These are phyloP conservation scores for Podaxis rugospora DNA, from an alignment of 768 basidiomycete genomes.

Conservation along the genomic window DNA sequence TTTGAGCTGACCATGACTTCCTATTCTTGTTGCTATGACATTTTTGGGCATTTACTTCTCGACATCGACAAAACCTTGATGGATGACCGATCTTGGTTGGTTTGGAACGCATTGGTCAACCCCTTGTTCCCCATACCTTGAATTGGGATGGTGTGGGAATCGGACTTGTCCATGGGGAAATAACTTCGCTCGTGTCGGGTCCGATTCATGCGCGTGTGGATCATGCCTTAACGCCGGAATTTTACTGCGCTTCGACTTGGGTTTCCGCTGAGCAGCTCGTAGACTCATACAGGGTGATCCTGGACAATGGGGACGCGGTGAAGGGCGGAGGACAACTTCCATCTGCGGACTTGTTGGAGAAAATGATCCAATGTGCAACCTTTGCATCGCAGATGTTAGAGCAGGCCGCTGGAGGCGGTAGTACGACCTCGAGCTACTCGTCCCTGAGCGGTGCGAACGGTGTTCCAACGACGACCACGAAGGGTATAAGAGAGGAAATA, in stretches of 20 bases:
- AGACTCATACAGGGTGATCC: constrained; percentile 26
- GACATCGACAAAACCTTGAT: constrained; percentile 3
- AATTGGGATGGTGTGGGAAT: constrained; percentile 2
- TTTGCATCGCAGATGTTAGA: constrained; percentile 44
- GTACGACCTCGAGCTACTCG: constrained; percentile 9
- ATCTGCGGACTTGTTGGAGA: constrained; percentile 30
- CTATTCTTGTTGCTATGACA: constrained; percentile 7
- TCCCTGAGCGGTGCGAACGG: constrained; percentile 14
- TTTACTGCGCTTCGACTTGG: neutral
- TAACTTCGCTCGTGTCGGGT: neutral
- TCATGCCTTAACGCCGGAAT: neutral
- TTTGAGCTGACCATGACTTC: constrained; percentile 3
- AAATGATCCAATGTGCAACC: constrained; percentile 39
- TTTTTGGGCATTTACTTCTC: constrained; percentile 1
- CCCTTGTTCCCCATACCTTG: neutral
- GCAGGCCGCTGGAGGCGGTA: constrained; percentile 17
- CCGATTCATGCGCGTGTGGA: neutral
- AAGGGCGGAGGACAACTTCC: constrained; percentile 10
- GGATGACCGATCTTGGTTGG: neutral
- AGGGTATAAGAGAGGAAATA: constrained; percentile 5
- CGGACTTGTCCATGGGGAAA: neutral
- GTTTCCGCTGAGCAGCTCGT: constrained; percentile 13
- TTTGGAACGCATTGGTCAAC: neutral
- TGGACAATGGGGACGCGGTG: constrained; percentile 22
- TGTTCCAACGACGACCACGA: constrained; percentile 2